A percentile compares a stretch with the other conserved stretches of the same genome.
Evolutionary conservation across 495 filamentous ascomycete genomes (phyloP).

Genomic region (Podospora comata): DNA sequence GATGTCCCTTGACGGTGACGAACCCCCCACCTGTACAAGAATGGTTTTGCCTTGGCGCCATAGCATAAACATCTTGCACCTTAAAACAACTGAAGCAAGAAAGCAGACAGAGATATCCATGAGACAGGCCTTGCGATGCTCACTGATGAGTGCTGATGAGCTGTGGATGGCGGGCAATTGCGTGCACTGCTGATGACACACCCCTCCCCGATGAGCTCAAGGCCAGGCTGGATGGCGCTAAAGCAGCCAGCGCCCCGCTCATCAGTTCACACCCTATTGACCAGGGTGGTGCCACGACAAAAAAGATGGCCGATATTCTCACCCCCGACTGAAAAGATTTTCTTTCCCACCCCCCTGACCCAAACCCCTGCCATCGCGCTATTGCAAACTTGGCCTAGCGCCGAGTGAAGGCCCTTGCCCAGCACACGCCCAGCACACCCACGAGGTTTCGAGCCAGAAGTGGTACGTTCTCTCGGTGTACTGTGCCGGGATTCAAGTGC

Average conservation of each 20-base stretch:
- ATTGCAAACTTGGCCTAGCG: slow-evolving; percentile 31
- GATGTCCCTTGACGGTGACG: neutral
- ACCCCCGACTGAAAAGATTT: slow-evolving; percentile 27
- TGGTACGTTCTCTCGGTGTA: slow-evolving; percentile 22
- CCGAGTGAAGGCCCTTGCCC: slow-evolving; percentile 31
- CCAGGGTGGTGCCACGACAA: slow-evolving; percentile 36
- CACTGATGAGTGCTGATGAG: neutral
- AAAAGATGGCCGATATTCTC: slow-evolving; percentile 30
- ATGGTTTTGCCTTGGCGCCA: slow-evolving; percentile 21
- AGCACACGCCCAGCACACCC: slow-evolving; percentile 1
- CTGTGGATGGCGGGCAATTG: slow-evolving; percentile 12
- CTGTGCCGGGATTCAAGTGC: slow-evolving; percentile 9
- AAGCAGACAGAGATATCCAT: neutral
- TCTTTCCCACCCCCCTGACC: slow-evolving; percentile 26
- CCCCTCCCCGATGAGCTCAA: slow-evolving; percentile 11
- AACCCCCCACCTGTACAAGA: slow-evolving; percentile 19
- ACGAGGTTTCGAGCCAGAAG: slow-evolving; percentile 19
- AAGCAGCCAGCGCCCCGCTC: slow-evolving; percentile 24
- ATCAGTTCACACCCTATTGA: slow-evolving; percentile 25
- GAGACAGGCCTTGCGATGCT: neutral
- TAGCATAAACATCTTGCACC: slow-evolving; percentile 21
- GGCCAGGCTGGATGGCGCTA: slow-evolving; percentile 25
- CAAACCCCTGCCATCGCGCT: slow-evolving; percentile 26
- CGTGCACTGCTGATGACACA: slow-evolving; percentile 12
- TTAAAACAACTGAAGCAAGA: slow-evolving; percentile 21